A percentile compares a stretch with the other conserved stretches of the same genome.
Evolutionary conservation across 192 early-diverging fungal genomes (phyloP).

Genomic region (Backusella tuberculispora): DNA sequence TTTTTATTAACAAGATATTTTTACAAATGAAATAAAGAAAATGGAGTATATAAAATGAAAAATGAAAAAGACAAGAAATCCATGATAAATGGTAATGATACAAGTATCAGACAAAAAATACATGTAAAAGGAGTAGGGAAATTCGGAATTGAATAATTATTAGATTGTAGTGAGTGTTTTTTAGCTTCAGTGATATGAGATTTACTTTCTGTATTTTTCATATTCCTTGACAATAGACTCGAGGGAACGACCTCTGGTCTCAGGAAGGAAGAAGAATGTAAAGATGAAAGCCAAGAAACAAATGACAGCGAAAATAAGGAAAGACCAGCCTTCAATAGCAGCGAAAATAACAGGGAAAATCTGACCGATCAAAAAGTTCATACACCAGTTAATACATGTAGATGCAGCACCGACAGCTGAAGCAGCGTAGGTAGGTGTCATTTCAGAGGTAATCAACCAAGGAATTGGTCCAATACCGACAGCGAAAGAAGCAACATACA

Average conservation of each 20-base stretch:
- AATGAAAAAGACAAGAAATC: background rate
- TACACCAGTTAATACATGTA: constrained; percentile 73
- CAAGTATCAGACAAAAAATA: constrained; percentile 9
- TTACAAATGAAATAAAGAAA: background rate
- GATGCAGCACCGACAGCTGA: constrained; percentile 72
- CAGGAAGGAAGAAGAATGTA: constrained; percentile 51
- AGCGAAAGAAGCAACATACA: constrained; percentile 79
- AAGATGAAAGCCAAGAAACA: constrained; percentile 36
- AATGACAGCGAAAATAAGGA: constrained; percentile 10
- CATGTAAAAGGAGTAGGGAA: background rate
- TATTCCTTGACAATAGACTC: constrained; percentile 55
- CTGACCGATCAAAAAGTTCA: constrained; percentile 51
- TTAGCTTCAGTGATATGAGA: background rate
- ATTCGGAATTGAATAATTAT: background rate
- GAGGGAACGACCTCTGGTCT: constrained; percentile 57
- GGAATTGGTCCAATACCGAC: constrained; percentile 83
- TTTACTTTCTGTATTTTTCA: constrained; percentile 18
- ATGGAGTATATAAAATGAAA: constrained; percentile 2
- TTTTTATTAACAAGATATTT: background rate
- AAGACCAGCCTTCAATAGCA: constrained; percentile 22
- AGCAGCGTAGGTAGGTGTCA: constrained; percentile 75
- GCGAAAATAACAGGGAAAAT: constrained; percentile 44
- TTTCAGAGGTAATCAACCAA: constrained; percentile 79
- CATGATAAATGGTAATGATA: constrained; percentile 14
- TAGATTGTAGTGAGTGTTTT: background rate